Conservation (phyloP, 2,329 filamentous ascomycete species). For the Alternaria triticimaculans region DNA sequence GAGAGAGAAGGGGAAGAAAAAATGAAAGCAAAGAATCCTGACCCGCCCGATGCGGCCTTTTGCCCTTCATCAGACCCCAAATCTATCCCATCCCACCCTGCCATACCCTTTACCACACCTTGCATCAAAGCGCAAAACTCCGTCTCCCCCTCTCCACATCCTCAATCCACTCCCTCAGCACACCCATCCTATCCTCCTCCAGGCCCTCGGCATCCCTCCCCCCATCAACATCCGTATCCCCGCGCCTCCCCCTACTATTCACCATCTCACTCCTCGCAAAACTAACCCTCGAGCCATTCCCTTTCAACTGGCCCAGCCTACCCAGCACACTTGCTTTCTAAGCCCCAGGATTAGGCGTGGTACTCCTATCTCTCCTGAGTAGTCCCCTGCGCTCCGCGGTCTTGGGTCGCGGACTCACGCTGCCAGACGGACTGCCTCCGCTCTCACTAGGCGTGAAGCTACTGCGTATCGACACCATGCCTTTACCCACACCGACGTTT, state of each 20-base stretch:
- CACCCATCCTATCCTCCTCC: not conserved
- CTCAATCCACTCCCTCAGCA: conserved; percentile 1
- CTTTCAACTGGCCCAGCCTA: not conserved
- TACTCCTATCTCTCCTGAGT: conserved; percentile 46
- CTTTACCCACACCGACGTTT: conserved; percentile 74
- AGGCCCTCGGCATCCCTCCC: not conserved
- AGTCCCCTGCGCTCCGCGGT: conserved; percentile 51
- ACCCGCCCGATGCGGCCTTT: not conserved
- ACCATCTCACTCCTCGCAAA: not conserved
- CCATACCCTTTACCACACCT: too few species aligned
- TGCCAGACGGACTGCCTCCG: conserved; percentile 37
- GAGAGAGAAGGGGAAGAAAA: not conserved
- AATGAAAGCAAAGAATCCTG: not conserved
- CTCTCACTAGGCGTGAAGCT: conserved; percentile 65
- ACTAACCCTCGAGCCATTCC: not conserved
- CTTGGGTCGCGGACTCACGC: conserved; percentile 31
- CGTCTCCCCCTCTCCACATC: not conserved
- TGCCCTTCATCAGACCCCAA: not conserved
- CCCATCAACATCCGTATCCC: not conserved
- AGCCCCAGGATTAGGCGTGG: conserved; percentile 4
- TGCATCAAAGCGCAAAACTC: not conserved
- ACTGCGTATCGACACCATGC: conserved; percentile 75
- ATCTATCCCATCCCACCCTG: not conserved
- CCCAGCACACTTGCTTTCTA: not conserved
- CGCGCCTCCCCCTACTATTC: not conserved